Base-by-base conservation (phyloP, 2,329 filamentous ascomycete species). In the Xylariales sp. region DNA sequence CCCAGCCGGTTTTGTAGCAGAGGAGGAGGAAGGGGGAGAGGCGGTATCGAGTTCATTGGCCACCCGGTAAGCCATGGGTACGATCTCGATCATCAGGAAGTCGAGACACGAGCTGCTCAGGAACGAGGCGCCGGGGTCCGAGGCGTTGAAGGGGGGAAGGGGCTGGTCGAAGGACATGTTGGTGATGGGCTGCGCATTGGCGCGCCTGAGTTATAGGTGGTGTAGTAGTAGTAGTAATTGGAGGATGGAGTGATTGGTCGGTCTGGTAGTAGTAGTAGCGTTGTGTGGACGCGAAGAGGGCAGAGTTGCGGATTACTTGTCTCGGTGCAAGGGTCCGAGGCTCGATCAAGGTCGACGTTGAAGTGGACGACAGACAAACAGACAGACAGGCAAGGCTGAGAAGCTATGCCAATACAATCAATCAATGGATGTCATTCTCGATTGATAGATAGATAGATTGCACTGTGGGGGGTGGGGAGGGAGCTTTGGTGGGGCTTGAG, bases 71-170 rank as follows among this genome's bases (percentile, higher is more conserved):
- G 91, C 87, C 72, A 97, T 84, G 28, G 93, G 93, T 12, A 98
- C 93, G 42, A 98, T 80, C 70, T 98, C 93, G 60, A 97, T 97
- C 54, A 98, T 79, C 43, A 98, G 79, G 54, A 98, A 85, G 65
- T 98, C 93, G 55, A 98, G 81, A 61, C 86, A 89, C 35, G 91
- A 93, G 43, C 84, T 80, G 68, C 79, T 84, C 54, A 96, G 74
- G 67, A 90, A 86, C 46, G 81, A 80, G 44, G 86, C 84, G 45
- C 74, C 74, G 27, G 87, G 85, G 65, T 95, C 88, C 50, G 76
- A 76, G 52, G 81, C 71, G 63, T 83, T 85, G 70, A 79, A 84
- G 11, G 81, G 79, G 2, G 82, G 82, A 56, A 81, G 70, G 33
- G 82, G 74, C 32, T 79, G 66, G 50, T 89, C 84, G 68, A 88